Evolutionary conservation across 352 stramenopile species (phyloP).

Genomic region (Phytophthora agathidicida): DNA sequence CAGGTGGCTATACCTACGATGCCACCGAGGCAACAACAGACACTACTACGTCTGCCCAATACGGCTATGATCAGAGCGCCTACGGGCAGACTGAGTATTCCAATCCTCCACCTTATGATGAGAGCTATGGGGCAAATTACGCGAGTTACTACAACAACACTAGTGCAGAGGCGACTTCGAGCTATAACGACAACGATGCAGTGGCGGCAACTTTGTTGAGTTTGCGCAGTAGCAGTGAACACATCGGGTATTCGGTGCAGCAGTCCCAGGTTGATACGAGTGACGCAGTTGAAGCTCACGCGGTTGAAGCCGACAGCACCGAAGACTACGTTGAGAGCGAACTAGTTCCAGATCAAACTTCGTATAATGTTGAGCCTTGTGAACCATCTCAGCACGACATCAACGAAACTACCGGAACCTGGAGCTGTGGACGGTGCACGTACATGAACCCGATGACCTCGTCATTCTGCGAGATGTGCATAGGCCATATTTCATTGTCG

Average conservation of each 20-base stretch:
- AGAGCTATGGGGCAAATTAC: constrained; percentile 1
- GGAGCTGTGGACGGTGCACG: constrained; percentile 64
- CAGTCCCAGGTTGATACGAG: background rate
- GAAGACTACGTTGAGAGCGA: constrained; percentile 16
- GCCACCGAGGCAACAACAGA: background rate
- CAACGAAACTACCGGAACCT: constrained; percentile 20
- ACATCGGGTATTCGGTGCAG: background rate
- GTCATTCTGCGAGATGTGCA: constrained; percentile 71
- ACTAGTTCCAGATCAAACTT: background rate
- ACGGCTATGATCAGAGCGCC: constrained; percentile 15
- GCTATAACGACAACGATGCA: constrained; percentile 11
- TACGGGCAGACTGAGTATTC: constrained; percentile 2
- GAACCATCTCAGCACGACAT: constrained; percentile 5
- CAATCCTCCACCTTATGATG: constrained; percentile 13
- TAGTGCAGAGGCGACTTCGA: background rate
- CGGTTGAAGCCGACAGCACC: constrained; percentile 42
- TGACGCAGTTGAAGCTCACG: constrained; percentile 47
- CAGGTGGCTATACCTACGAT: constrained; percentile 20
- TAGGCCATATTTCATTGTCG: constrained; percentile 58
- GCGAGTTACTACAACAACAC: constrained; percentile 15
- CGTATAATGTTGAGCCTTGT: constrained; percentile 4
- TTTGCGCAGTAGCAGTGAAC: constrained; percentile 9
- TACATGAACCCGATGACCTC: constrained; percentile 58
- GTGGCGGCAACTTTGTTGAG: constrained; percentile 22
- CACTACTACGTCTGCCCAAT: background rate